Evolutionary conservation across 768 basidiomycete species (phyloP).

Genomic region (Suillus bovinus): DNA sequence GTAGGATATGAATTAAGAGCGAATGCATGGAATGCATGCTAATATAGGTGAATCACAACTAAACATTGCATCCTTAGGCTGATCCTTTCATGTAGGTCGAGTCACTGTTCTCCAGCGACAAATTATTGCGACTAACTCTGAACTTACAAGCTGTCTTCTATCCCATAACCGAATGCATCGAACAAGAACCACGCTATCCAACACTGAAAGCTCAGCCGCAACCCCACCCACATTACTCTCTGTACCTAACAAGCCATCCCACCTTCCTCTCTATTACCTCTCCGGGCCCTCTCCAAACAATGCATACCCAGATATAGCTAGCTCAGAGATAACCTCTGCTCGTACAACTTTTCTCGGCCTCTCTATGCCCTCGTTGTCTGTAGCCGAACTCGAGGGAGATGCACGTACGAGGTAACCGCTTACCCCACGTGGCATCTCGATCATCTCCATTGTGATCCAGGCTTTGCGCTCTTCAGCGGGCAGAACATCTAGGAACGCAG

Average conservation of each 20-base stretch:
- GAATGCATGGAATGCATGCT: no score
- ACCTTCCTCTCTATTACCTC: slow-evolving; percentile 57
- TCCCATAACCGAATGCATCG: neutral
- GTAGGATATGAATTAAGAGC: no score
- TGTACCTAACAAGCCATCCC: slow-evolving; percentile 82
- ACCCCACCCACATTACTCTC: slow-evolving; percentile 93
- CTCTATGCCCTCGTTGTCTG: neutral
- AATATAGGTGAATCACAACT: no score
- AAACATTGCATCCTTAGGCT: no score
- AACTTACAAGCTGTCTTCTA: neutral
- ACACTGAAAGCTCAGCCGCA: slow-evolving; percentile 76
- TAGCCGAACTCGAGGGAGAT: slow-evolving; percentile 32
- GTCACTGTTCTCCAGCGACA: no score
- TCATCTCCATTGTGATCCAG: slow-evolving; percentile 97
- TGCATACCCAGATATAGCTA: slow-evolving; percentile 91
- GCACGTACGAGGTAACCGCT: slow-evolving; percentile 79
- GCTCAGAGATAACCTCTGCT: slow-evolving; percentile 79
- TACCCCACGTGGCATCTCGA: slow-evolving; percentile 67
- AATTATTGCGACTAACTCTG: no score
- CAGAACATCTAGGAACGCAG: slow-evolving; percentile 67
- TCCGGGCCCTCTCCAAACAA: slow-evolving; percentile 67
- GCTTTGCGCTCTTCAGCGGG: slow-evolving; percentile 64
- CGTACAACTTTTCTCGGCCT: slow-evolving; percentile 45
- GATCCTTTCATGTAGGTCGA: no score
- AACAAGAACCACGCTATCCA: slow-evolving; percentile 69